Base-by-base conservation (phyloP, 345 rosid genomes). In the Salix koriyanagi region DNA sequence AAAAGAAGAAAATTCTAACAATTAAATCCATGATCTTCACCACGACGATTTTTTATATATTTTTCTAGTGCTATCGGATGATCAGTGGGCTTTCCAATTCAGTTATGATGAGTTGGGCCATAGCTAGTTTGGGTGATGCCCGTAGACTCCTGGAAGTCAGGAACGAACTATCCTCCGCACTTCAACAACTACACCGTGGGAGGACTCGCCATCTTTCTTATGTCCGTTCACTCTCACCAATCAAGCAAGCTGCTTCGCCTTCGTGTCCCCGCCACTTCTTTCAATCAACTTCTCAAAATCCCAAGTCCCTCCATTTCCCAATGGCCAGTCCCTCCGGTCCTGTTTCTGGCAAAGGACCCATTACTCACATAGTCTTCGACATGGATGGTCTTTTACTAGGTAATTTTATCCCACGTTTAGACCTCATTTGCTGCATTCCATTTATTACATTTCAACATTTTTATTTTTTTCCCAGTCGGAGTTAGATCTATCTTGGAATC, bases 361-460 rank as follows among this genome's bases (percentile, higher is more conserved):
- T 91, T 81, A 91, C 97, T 72, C 97, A 92, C 82, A 94, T 91
- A 83, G 75, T 94, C 82, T 92, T 94, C 87, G 98, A 94, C 89
- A 92, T 94, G 98, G 98, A 94, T 76, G 98, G 98, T 71, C 97
- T 92, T 80, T 86, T 94, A 67, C 94, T 94, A 48, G 97, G 97
- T 90, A 85, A 74, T 69, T 77, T 42, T 50, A 73, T 56, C 75
- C 9, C 32, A 68, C 66, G 52, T 75, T 72, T 64, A 12, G 16
- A 34, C 46, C 67, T 74, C 46, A 14, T 65, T 54, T 18, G 1
- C 34, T 54, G 26, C 41, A 28, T 34, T 12, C 67, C 56, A 54
- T 23, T 28, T 10, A 12, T 28, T 16, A 7, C 23, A 18, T 21
- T 44, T 39, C 21, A 15, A 7, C 44, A 8, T 26, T 61, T 39